phyloP scores from a whole-genome alignment of 306 rosid genomes.

The Prunus mongolica region DNA sequence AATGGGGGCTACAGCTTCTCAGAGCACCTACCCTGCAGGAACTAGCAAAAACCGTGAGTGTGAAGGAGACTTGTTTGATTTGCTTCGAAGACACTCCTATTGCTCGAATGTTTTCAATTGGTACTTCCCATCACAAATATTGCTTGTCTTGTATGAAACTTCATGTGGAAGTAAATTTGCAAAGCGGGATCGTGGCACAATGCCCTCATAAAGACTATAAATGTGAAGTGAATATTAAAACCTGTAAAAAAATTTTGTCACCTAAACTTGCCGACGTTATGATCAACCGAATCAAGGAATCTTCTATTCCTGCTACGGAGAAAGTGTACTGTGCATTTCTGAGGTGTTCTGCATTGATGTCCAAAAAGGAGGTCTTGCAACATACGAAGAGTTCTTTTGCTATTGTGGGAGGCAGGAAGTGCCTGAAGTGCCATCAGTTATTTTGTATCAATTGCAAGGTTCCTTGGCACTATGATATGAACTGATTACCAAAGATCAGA shows the following conservation, averaged over 20 bases:
- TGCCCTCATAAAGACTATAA: constrained; percentile 67
- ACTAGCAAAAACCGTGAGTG: constrained; percentile 23
- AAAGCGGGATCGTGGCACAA: constrained; percentile 48
- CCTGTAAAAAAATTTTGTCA: constrained; percentile 57
- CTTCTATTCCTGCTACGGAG: constrained; percentile 54
- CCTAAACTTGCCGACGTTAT: constrained; percentile 40
- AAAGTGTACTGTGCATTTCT: constrained; percentile 73
- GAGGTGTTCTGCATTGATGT: constrained; percentile 63
- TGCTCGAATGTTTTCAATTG: constrained; percentile 47
- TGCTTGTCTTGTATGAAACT: constrained; percentile 75
- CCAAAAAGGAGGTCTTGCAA: constrained; percentile 44
- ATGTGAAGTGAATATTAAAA: constrained; percentile 43
- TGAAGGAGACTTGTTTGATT: constrained; percentile 52
- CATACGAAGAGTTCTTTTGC: constrained; percentile 32
- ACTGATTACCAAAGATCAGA: constrained; percentile 38
- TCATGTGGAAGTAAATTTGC: constrained; percentile 67
- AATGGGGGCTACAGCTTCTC: constrained; percentile 30
- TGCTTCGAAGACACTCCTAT: constrained; percentile 63
- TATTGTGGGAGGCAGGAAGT: constrained; percentile 41
- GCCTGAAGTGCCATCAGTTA: constrained; percentile 56
- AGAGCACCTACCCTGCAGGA: constrained; percentile 19
- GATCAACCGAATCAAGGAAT: constrained; percentile 51
- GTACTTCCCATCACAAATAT: constrained; percentile 60
- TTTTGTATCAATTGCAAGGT: constrained; percentile 71
- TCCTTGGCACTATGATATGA: constrained; percentile 66